Conservation (phyloP, 1,284 basidiomycete species). For the Cutaneotrichosporon dermatis region DNA sequence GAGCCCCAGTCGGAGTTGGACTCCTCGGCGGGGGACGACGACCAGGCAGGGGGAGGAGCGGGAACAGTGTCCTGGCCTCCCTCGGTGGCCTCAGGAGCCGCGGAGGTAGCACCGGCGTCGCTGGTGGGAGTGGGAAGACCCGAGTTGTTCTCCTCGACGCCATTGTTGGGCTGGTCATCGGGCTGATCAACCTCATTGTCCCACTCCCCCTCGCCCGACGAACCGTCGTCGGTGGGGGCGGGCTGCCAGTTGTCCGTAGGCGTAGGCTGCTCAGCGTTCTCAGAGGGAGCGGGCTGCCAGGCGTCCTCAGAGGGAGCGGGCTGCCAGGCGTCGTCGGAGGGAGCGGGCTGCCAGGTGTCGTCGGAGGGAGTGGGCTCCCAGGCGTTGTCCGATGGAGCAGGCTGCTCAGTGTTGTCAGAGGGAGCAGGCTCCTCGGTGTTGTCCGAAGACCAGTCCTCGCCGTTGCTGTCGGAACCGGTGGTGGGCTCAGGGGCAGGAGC, state of each 20-base stretch:
- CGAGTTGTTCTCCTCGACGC: neutral
- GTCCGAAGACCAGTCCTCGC: neutral
- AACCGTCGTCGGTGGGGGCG: too few species aligned
- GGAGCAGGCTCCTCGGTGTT: neutral
- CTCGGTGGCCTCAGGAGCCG: neutral
- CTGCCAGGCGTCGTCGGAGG: neutral
- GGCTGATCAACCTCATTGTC: neutral
- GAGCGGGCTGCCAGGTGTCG: neutral
- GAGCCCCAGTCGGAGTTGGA: neutral
- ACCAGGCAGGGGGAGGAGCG: neutral
- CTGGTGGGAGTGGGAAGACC: neutral
- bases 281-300: neutral
- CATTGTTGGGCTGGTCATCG: neutral
- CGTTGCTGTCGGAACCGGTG: neutral
- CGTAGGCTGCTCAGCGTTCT: neutral
- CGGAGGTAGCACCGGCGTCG: neutral
- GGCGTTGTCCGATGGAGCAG: neutral
- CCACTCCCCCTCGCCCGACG: too few species aligned
- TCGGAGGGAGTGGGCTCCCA: neutral
- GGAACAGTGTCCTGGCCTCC: neutral
- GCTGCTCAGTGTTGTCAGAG: neutral
- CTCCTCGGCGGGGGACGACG: neutral
- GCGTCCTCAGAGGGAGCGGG: neutral
- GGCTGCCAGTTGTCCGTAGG: neutral
- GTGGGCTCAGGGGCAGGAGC: conserved; percentile 9